A percentile compares a stretch with the other conserved stretches of the same genome.
These are phyloP conservation scores for Lactifluus echinatus DNA, from an alignment of 768 basidiomycete genomes.

Conservation along the genomic window DNA sequence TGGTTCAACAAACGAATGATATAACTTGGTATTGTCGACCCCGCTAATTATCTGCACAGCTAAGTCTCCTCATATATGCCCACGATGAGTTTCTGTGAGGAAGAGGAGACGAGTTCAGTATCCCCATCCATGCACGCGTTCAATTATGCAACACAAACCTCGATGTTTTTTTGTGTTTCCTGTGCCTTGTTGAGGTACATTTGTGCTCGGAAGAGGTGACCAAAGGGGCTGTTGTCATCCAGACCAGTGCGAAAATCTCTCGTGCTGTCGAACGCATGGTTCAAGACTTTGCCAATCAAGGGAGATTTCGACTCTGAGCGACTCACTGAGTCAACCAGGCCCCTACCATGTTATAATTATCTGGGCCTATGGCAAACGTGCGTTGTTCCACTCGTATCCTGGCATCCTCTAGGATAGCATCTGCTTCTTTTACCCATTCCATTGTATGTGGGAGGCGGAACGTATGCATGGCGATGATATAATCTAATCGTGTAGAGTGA, in stretches of 20 bases:
- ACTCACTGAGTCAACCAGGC: neutral
- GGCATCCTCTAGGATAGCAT: neutral
- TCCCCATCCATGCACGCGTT: neutral
- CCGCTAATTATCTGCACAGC: neutral
- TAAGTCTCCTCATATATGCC: neutral
- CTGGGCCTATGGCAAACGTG: neutral
- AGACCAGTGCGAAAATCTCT: neutral
- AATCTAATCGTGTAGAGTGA: neutral
- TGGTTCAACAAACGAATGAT: too few relatives aligned
- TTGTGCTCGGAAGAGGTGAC: neutral
- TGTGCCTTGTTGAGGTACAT: constrained; percentile 2
- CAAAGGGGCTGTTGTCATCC: neutral
- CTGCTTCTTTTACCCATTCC: neutral
- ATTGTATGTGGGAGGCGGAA: neutral
- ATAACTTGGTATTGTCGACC: too few relatives aligned
- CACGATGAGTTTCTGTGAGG: neutral
- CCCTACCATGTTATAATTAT: neutral
- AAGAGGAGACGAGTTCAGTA: neutral
- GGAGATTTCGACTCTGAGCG: too few relatives aligned
- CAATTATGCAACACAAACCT: neutral
- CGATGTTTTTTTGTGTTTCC: neutral
- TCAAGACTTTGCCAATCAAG: neutral
- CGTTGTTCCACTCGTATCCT: neutral
- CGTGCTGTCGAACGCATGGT: neutral
- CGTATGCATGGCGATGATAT: neutral